Conservation (phyloP, 2,329 filamentous ascomycete species). For the Beauveria australis region DNA sequence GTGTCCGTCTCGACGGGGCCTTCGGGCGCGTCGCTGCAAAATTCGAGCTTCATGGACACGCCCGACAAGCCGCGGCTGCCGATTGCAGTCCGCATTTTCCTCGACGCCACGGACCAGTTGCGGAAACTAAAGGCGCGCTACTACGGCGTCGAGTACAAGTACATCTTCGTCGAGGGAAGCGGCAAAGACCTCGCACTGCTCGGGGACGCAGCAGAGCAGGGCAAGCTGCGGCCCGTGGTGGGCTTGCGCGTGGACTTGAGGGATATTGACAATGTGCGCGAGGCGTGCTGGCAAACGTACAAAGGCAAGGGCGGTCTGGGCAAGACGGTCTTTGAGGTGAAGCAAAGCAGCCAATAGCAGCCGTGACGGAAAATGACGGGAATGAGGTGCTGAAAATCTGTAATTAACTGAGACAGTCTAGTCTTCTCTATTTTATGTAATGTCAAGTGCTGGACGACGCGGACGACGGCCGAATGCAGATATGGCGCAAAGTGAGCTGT, state of each 20-base stretch:
- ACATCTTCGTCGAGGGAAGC: constrained; percentile 26
- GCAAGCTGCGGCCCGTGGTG: constrained; percentile 16
- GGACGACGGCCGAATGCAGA: not conserved
- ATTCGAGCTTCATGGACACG: constrained; percentile 20
- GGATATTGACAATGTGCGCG: constrained; percentile 28
- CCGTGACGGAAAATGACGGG: not conserved
- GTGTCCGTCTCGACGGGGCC: constrained; percentile 28
- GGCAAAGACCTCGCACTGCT: constrained; percentile 19
- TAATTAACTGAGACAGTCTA: no score
- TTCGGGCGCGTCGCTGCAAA: constrained; percentile 27
- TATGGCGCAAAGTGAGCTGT: not conserved
- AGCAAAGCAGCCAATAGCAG: not conserved
- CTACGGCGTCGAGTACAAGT: constrained; percentile 29
- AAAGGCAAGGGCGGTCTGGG: constrained; percentile 31
- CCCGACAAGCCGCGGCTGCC: constrained; percentile 20
- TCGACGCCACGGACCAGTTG: constrained; percentile 25
- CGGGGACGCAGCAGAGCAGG: constrained; percentile 12
- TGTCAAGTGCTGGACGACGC: not conserved
- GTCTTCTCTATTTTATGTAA: no score
- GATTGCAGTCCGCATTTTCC: constrained; percentile 14
- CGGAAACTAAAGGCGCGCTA: constrained; percentile 23
- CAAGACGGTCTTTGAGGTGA: constrained; percentile 25
- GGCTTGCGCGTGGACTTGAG: constrained; percentile 19
- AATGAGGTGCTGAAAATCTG: not conserved
- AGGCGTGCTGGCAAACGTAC: constrained; percentile 28